Conservation (phyloP, 345 rosid species). For the Salix purpurea region DNA sequence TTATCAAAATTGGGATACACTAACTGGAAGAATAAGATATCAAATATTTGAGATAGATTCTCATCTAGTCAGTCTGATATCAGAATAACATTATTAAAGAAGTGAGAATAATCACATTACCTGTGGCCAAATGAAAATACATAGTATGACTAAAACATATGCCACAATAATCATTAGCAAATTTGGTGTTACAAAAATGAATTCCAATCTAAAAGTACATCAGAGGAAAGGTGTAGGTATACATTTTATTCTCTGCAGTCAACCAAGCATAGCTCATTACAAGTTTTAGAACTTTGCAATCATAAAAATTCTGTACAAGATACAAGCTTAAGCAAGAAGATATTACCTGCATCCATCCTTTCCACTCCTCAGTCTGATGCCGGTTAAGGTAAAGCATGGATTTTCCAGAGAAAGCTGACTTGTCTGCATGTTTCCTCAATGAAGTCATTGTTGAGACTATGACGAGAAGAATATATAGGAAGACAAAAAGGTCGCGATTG, state of each 20-base stretch:
- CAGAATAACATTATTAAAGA: background rate
- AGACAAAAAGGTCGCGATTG: conserved; percentile 92
- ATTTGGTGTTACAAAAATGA: background rate
- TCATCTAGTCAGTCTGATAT: background rate
- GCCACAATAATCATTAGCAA: background rate
- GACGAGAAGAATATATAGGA: conserved; percentile 77
- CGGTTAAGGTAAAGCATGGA: conserved; percentile 77
- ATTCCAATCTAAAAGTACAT: background rate
- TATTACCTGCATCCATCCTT: conserved; percentile 99
- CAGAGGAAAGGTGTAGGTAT: background rate
- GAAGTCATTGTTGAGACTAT: conserved; percentile 88
- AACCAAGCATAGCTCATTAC: background rate
- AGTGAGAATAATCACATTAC: background rate
- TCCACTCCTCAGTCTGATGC: conserved; percentile 99
- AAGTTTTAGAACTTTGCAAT: background rate
- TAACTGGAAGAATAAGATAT: background rate
- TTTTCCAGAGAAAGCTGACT: conserved; percentile 74
- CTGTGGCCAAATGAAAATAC: background rate
- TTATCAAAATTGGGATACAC: background rate
- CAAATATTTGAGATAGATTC: background rate
- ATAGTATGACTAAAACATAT: background rate
- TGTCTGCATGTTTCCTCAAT: conserved; percentile 72
- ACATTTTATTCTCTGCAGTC: background rate
- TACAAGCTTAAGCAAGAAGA: conserved; percentile 11
- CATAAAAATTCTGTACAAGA: background rate